Evolutionary conservation across 495 filamentous ascomycete genomes (phyloP).

Genomic region (Podospora tetraspora): DNA sequence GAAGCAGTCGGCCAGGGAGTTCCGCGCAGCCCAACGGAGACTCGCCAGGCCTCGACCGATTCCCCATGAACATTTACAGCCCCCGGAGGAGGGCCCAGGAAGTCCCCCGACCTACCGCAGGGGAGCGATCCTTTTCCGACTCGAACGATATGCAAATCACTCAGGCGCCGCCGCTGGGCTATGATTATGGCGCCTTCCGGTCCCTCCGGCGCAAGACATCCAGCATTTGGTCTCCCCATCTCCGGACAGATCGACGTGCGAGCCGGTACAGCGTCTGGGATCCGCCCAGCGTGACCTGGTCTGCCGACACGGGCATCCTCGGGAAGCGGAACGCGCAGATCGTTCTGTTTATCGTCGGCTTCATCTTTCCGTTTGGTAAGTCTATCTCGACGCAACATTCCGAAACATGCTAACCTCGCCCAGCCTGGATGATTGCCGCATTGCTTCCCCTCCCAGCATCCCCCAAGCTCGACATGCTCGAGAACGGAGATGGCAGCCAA

Average conservation of each 20-base stretch:
- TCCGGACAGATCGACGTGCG: conserved; percentile 57
- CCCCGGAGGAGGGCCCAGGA: conserved; percentile 47
- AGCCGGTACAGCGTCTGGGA: conserved; percentile 57
- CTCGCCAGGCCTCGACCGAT: conserved; percentile 44
- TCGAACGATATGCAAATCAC: conserved; percentile 32
- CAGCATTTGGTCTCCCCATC: conserved; percentile 69
- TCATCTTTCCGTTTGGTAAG: conserved; percentile 76
- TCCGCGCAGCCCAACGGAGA: conserved; percentile 29
- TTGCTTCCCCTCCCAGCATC: conserved; percentile 70
- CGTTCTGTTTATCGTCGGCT: conserved; percentile 80
- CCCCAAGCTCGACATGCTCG: conserved; percentile 42
- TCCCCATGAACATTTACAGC: conserved; percentile 46
- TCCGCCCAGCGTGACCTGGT: conserved; percentile 65
- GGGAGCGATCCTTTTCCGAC: conserved; percentile 21
- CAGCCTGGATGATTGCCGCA: conserved; percentile 81
- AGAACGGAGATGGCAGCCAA: conserved; percentile 26
- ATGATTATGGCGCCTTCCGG: conserved; percentile 24
- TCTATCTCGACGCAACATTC: too few relatives aligned
- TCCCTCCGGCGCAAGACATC: conserved; percentile 44
- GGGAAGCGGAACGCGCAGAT: conserved; percentile 76
- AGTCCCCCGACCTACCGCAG: conserved; percentile 12
- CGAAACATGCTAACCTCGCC: conserved; percentile 18
- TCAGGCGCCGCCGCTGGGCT: conserved; percentile 20
- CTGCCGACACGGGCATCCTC: conserved; percentile 50
- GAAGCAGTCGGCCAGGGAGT: conserved; percentile 38